These are phyloP conservation scores for Aspergillus saccharolyticus DNA, from an alignment of 495 filamentous ascomycete genomes.

Conservation along the genomic window DNA sequence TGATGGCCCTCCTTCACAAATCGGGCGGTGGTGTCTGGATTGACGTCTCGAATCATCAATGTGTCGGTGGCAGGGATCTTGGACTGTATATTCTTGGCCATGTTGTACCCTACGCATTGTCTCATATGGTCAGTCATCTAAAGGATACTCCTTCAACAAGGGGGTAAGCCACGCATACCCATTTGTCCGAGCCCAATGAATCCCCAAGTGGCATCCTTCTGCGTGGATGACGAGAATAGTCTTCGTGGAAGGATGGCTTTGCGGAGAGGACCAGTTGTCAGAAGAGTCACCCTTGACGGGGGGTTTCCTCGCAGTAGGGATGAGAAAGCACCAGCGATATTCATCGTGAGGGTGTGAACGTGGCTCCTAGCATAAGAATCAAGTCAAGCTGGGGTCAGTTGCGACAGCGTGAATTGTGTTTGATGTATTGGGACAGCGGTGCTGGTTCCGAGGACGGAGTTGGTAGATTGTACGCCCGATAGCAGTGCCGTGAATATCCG, in stretches of 20 bases:
- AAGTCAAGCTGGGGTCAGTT: too few relatives aligned
- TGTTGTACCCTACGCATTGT: constrained; percentile 58
- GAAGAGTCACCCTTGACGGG: constrained; percentile 15
- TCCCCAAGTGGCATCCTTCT: constrained; percentile 62
- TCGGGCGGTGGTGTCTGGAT: constrained; percentile 50
- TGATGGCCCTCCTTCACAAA: constrained; percentile 58
- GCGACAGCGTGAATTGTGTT: too few relatives aligned
- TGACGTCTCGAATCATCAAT: constrained; percentile 70
- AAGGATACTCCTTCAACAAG: constrained; percentile 1
- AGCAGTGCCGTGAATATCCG: constrained; percentile 18
- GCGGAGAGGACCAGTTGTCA: too few relatives aligned
- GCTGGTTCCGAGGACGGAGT: constrained; percentile 7
- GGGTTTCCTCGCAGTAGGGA: constrained; percentile 19
- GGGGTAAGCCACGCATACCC: constrained; percentile 54
- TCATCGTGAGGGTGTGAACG: constrained; percentile 13
- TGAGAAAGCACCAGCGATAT: constrained; percentile 9
- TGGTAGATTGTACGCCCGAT: not conserved
- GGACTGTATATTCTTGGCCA: constrained; percentile 80
- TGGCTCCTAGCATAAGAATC: too few relatives aligned
- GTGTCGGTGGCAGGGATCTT: constrained; percentile 68
- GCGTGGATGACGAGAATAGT: constrained; percentile 52
- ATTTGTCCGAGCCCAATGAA: constrained; percentile 87
- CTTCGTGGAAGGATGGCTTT: constrained; percentile 22
- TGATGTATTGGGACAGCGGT: not conserved
- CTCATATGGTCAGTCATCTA: constrained; percentile 1